Evolutionary conservation across 345 rosid genomes (phyloP).

Genomic region (Pugionium dolabratum): DNA sequence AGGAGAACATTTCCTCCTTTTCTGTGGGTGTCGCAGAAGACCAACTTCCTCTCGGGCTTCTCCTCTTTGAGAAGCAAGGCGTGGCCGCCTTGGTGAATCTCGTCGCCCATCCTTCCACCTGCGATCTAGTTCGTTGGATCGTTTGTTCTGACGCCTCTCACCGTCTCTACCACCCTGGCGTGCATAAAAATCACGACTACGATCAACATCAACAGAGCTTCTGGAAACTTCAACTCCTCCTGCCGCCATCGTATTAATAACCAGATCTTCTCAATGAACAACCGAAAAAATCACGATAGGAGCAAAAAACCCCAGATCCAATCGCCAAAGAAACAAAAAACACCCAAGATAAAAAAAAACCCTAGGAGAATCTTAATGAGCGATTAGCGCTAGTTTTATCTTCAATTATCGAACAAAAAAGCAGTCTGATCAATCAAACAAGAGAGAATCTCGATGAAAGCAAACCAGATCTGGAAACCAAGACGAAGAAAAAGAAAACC

Average conservation of each 20-base stretch:
- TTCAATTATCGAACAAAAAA: constrained; percentile 6
- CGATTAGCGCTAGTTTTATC: not conserved
- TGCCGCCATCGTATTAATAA: constrained; percentile 72
- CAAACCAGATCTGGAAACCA: constrained; percentile 26
- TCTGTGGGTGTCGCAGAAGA: constrained; percentile 42
- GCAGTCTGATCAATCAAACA: constrained; percentile 20
- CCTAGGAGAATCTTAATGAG: constrained; percentile 19
- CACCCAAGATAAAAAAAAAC: not conserved
- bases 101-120: constrained; percentile 31
- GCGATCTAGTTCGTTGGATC: constrained; percentile 20
- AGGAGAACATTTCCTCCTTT: constrained; percentile 68
- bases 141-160: constrained; percentile 34
- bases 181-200: constrained; percentile 34
- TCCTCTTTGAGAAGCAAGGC: constrained; percentile 72
- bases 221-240: constrained; percentile 59
- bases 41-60: constrained; percentile 45
- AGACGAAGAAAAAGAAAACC: constrained; percentile 34
- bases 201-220: constrained; percentile 44
- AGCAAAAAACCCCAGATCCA: constrained; percentile 11
- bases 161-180: constrained; percentile 36
- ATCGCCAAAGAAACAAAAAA: not conserved
- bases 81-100: constrained; percentile 2
- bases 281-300: constrained; percentile 16
- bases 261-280: constrained; percentile 61
- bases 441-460: constrained; percentile 27